Evolutionary conservation across 2,329 filamentous ascomycete genomes (phyloP).

Genomic region (Diaporthe citriasiana): DNA sequence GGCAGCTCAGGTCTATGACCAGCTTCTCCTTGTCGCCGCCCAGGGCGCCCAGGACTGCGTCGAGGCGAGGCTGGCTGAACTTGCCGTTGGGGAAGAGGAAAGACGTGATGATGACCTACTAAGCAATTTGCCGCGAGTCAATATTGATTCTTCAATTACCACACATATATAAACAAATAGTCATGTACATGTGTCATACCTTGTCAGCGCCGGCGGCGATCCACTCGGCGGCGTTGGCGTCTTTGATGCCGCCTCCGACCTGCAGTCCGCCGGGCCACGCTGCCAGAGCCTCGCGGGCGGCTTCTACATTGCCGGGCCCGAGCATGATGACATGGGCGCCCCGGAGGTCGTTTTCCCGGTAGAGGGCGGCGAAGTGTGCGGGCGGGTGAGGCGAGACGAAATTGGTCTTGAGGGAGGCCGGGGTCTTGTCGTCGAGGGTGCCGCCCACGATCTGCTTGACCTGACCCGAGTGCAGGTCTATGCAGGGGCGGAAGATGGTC

Average conservation of each 20-base stretch:
- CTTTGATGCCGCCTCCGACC: conserved; percentile 93
- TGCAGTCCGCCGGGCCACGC: conserved; percentile 88
- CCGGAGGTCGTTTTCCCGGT: conserved; percentile 78
- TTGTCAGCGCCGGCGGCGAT: conserved; percentile 90
- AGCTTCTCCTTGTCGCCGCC: conserved; percentile 83
- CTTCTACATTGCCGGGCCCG: conserved; percentile 86
- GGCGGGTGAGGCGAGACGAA: conserved; percentile 89
- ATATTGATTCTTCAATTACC: neutral
- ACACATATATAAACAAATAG: neutral
- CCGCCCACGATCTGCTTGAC: conserved; percentile 99
- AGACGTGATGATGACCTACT: conserved; percentile 95
- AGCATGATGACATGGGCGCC: conserved; percentile 98
- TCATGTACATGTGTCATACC: conserved; percentile 63
- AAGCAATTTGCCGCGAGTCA: conserved; percentile 12
- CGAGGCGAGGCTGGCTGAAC: conserved; percentile 83
- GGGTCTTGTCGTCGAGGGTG: conserved; percentile 79
- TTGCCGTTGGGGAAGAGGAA: conserved; percentile 88
- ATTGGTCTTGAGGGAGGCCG: conserved; percentile 83
- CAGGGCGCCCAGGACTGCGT: conserved; percentile 80
- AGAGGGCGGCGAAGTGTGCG: conserved; percentile 84
- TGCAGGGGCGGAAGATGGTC: conserved; percentile 96
- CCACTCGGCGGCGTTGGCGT: conserved; percentile 87
- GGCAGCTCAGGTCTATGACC: conserved; percentile 95
- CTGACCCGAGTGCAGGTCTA: conserved; percentile 96
- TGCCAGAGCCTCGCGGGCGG: conserved; percentile 80